Conservation (phyloP, 441 rosid species). For the Hura crepitans region DNA sequence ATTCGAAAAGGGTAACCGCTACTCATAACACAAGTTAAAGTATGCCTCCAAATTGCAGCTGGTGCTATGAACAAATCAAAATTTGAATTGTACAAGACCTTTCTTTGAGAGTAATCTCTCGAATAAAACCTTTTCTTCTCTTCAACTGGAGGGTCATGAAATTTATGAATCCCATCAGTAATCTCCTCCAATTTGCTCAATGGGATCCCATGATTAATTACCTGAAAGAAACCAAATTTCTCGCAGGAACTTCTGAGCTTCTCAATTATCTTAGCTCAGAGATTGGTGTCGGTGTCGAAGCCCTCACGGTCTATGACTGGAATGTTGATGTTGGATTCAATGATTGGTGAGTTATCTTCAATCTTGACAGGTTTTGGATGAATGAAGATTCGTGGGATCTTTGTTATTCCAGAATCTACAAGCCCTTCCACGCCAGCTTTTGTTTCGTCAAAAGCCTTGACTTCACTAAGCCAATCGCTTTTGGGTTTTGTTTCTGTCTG, state of each 20-base stretch:
- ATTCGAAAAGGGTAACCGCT: conserved; percentile 7
- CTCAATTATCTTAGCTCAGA: background rate
- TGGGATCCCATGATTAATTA: conserved; percentile 47
- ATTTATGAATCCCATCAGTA: conserved; percentile 25
- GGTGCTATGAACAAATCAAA: conserved; percentile 32
- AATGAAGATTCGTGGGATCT: conserved; percentile 27
- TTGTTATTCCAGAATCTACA: conserved; percentile 22
- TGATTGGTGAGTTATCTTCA: background rate
- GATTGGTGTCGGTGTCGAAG: background rate
- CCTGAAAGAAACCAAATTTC: conserved; percentile 38
- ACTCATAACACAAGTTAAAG: conserved; percentile 30
- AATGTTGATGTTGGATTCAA: background rate
- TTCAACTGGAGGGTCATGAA: conserved; percentile 31
- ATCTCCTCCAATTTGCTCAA: conserved; percentile 29
- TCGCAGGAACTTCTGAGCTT: conserved; percentile 20
- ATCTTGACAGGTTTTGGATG: background rate
- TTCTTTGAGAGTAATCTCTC: conserved; percentile 28
- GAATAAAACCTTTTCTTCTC: conserved; percentile 35
- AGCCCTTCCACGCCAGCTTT: conserved; percentile 32
- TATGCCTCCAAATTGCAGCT: conserved; percentile 45
- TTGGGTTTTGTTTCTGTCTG: no score
- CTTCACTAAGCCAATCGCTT: conserved; percentile 5
- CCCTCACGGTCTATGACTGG: conserved; percentile 9
- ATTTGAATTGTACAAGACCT: conserved; percentile 30
- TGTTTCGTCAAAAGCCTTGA: conserved; percentile 25